Percentiles rank a stretch among this genome's conserved stretches.
Evolutionary conservation across 257 asterid species (phyloP).

Genomic region (Solanum sejunctum): DNA sequence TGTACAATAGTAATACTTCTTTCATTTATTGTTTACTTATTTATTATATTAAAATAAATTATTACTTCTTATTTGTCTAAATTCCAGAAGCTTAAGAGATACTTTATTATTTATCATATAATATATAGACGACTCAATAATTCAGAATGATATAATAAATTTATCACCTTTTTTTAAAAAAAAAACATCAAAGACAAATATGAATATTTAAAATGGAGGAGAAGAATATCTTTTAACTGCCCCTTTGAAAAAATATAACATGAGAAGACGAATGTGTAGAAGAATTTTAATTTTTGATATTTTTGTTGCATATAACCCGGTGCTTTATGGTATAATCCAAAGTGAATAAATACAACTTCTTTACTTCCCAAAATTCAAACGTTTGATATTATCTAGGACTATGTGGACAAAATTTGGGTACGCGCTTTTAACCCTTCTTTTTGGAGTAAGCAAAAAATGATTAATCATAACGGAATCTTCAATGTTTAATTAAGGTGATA

Average conservation of each 20-base stretch:
- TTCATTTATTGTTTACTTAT: no score
- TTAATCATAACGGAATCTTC: background rate
- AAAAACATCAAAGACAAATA: no score
- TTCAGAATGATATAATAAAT: no score
- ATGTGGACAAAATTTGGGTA: conserved; percentile 30
- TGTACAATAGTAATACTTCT: background rate
- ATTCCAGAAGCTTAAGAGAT: no score
- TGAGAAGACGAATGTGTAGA: conserved; percentile 36
- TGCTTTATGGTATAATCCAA: conserved; percentile 20
- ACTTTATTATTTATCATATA: background rate
- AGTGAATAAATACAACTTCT: background rate
- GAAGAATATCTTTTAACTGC: conserved; percentile 43
- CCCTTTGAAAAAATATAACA: conserved; percentile 36
- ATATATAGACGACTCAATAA: background rate
- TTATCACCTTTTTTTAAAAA: no score
- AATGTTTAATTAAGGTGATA: background rate
- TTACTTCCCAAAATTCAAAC: conserved; percentile 15
- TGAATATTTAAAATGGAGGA: no score
- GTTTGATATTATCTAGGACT: conserved; percentile 56
- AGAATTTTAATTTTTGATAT: conserved; percentile 2
- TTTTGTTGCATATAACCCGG: conserved; percentile 47
- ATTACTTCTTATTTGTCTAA: background rate
- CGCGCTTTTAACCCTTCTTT: background rate
- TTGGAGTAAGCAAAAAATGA: background rate
- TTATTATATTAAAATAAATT: no score